Evolutionary conservation across 2,329 filamentous ascomycete genomes (phyloP).

Genomic region (Helicocarpus griseus): DNA sequence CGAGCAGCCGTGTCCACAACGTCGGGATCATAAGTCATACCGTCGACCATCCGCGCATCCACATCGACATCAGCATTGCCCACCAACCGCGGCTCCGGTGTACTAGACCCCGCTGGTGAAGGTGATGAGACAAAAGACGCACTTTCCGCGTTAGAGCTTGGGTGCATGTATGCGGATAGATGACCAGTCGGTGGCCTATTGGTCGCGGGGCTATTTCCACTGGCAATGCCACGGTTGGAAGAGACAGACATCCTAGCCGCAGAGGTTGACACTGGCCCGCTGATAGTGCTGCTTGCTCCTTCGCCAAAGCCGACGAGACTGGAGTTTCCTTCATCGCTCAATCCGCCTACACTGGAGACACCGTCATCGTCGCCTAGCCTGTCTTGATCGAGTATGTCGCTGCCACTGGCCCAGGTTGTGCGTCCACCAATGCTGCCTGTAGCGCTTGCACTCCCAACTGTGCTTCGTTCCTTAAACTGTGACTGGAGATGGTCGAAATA

Average conservation of each 20-base stretch:
- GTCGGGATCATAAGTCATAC: conserved; percentile 52
- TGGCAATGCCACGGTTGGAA: conserved; percentile 24
- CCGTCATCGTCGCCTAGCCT: conserved; percentile 59
- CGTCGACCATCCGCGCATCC: conserved; percentile 59
- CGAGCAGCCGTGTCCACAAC: conserved; percentile 57
- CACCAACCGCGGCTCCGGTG: conserved; percentile 34
- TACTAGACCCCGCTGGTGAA: conserved; percentile 27
- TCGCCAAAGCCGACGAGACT: conserved; percentile 89
- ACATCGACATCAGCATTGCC: conserved; percentile 37
- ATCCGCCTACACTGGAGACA: conserved; percentile 59
- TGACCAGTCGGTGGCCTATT: conserved; percentile 22
- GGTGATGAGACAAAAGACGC: conserved; percentile 30
- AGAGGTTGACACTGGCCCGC: conserved; percentile 61
- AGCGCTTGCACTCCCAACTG: conserved; percentile 81
- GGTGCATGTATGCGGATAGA: conserved; percentile 18
- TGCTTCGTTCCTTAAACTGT: conserved; percentile 65
- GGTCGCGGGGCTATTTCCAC: conserved; percentile 31
- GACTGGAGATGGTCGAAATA: conserved; percentile 61
- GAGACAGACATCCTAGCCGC: conserved; percentile 28
- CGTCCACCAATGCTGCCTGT: conserved; percentile 64
- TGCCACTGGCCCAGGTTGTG: conserved; percentile 56
- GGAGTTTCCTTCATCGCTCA: conserved; percentile 76
- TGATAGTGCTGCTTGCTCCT: conserved; percentile 76
- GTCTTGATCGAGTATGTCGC: conserved; percentile 51
- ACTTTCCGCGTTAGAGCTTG: conserved; percentile 32